Base-by-base conservation (phyloP, 495 filamentous ascomycete species). In the Sphaerosporella brunnea region DNA sequence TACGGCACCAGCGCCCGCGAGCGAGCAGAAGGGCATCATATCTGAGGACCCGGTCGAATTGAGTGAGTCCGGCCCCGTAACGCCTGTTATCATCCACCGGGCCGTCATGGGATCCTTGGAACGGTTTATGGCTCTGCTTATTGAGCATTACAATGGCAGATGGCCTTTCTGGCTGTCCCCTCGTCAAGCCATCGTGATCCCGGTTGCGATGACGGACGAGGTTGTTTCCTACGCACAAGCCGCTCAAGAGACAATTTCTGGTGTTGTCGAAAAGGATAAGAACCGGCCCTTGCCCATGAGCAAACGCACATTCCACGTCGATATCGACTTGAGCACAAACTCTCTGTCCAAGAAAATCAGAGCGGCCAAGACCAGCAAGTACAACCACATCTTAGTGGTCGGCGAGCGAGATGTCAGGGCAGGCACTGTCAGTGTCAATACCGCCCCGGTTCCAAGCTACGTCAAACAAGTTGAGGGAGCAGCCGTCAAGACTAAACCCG, bases 151-250 rank as follows among this genome's bases (percentile, higher is more conserved):
- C 54, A 69, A 75, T 19, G 84, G 85, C 2, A 74, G 70, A 46
- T 92, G 82, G 77, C 87, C 87, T 3, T 87, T 93, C 62, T 95
- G 87, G 87, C 66, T 95, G 23, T 86, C 82, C 35, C 87, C 87
- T 2, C 73, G 77, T 4, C 87, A 90, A 58, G 75, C 74, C 23
- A 75, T 84, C 37, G 73, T 95, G 36, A 53, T 93, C 35, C 84
- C 84, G 0, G 74, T 93, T 26, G 80, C 78, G 50, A 70, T 53
- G 72, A 69, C 71, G 26, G 65, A 68, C 13, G 45, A 52, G 0
- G 72, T 86, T 9, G 51, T 80, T 28, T 59, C 63, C 2, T 73
- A 71, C 53, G 80, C 82, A 0, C 58, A 69, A 23, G 53, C 69
- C 21, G 69, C 67, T 11, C 63, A 59, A 47, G 56, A 62, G 18